Evolutionary conservation across 768 basidiomycete species (phyloP).

Genomic region (Termitomyces sp.): DNA sequence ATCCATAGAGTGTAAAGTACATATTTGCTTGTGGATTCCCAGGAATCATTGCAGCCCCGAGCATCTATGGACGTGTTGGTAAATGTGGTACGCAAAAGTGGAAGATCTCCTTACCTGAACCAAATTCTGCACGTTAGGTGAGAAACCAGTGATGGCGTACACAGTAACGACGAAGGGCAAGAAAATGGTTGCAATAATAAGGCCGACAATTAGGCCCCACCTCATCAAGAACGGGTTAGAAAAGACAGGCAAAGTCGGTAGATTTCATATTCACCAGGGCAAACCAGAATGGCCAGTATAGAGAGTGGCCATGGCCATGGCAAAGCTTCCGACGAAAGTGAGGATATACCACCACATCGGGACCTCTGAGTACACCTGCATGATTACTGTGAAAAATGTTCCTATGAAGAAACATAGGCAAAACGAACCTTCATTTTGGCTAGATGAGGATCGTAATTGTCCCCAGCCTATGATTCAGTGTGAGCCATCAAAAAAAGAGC

Average conservation of each 20-base stretch:
- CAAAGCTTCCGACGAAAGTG: slow-evolving; percentile 36
- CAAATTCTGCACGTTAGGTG: slow-evolving; percentile 29
- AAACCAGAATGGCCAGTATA: slow-evolving; percentile 49
- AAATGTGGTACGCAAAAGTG: slow-evolving; percentile 38
- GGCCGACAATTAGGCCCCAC: slow-evolving; percentile 49
- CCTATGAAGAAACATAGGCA: not conserved
- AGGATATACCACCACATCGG: slow-evolving; percentile 48
- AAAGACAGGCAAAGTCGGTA: not conserved
- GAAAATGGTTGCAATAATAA: slow-evolving; percentile 44
- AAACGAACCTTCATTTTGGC: slow-evolving; percentile 44
- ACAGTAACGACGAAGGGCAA: slow-evolving; percentile 50
- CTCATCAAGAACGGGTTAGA: slow-evolving; percentile 9
- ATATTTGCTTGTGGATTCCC: slow-evolving; percentile 37
- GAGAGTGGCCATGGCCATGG: slow-evolving; percentile 47
- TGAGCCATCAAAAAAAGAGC: not conserved
- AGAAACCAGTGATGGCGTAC: slow-evolving; percentile 44
- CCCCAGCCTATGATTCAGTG: slow-evolving; percentile 18
- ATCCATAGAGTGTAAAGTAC: slow-evolving; percentile 30
- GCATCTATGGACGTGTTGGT: slow-evolving; percentile 24
- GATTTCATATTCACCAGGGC: slow-evolving; percentile 37
- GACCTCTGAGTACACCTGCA: slow-evolving; percentile 28
- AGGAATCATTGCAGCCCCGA: slow-evolving; percentile 37
- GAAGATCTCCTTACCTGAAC: slow-evolving; percentile 42
- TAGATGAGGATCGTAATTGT: slow-evolving; percentile 46
- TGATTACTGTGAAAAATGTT: not conserved